phyloP scores from a whole-genome alignment of 2,329 filamentous ascomycete genomes.

The Didymella exigua region DNA sequence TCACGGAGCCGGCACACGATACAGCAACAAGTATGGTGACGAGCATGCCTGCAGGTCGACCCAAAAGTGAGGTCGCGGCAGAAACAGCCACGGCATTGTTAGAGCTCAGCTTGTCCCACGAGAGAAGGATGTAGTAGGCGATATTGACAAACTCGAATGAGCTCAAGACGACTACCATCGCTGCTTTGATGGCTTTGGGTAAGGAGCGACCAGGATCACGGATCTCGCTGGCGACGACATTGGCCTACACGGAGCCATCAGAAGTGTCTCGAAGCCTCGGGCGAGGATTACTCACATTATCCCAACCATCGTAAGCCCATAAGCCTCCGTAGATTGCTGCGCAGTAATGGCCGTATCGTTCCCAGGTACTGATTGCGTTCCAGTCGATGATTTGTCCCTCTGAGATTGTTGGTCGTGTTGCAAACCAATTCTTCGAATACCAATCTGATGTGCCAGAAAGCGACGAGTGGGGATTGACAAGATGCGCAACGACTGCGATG shows the following conservation, averaged over 20 bases:
- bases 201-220: constrained; percentile 49
- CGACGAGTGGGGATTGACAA: constrained; percentile 34
- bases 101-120: constrained; percentile 63
- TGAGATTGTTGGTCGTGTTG: constrained; percentile 56
- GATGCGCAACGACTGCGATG: constrained; percentile 39
- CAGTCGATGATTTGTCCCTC: constrained; percentile 48
- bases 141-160: constrained; percentile 67
- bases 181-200: constrained; percentile 66
- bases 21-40: constrained; percentile 64
- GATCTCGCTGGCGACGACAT: constrained; percentile 48
- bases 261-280: background rate
- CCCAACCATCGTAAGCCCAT: constrained; percentile 71
- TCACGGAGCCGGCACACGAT: constrained; percentile 66
- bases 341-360: constrained; percentile 64
- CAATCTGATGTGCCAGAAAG: constrained; percentile 43
- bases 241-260: constrained; percentile 30
- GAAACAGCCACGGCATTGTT: constrained; percentile 67
- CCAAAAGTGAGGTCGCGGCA: constrained; percentile 58
- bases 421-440: constrained; percentile 61
- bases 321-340: constrained; percentile 66
- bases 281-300: constrained; percentile 57
- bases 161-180: constrained; percentile 63
- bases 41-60: constrained; percentile 58
- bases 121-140: constrained; percentile 67
- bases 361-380: constrained; percentile 58